Evolutionary conservation across 202 grass and related monocot genomes (phyloP), one percentile per base, ranked within the genome.

Genomic region (Alloteropsis angusta): DNA sequence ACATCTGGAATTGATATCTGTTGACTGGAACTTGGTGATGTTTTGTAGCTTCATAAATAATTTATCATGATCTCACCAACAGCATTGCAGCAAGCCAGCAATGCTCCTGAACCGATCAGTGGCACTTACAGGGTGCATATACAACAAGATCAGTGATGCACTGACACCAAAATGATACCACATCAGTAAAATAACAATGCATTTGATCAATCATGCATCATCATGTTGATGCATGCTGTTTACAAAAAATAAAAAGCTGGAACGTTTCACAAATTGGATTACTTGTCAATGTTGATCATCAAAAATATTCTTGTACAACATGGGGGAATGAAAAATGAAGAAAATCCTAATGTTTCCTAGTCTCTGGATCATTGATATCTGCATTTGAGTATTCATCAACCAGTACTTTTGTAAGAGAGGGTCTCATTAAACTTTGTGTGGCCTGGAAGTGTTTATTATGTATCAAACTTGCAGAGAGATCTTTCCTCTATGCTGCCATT

Each of bases 401-500:
- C 32, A 86, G 26, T 84, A 83, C 63, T 90, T 90, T 88, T 45
- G 89, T 88, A 62, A 97, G 77, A 9, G 89, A 87, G 14, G 91
- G 85, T 56, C 68, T 83, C 58, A 94, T 52, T 4, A 83, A 90
- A 80, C 68, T 81, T 84, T 52, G 77, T 19, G 91, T 87, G 0
- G 80, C 60, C 70, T 87, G 72, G 75, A 94, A 94, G 72, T 97
- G 87, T 34, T 19, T 68, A 47, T 63, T 68, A 54, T 54, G 11
- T 53, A 90, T 72, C 2, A 9, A 87, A 87, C 54, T 68, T 17
- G 84, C 75, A 50, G 78, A 85, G 41, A 90, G 25, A 78, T 89
- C 73, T 91, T 90, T 88, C 73, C 94, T 88, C 45, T 92, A 26
- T 56, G 88, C 88, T 44, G 72, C 73, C 85, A 93, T 93, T 77